Conservation (phyloP, 164 flowering plant species). For the Paratinospora sagittata region DNA sequence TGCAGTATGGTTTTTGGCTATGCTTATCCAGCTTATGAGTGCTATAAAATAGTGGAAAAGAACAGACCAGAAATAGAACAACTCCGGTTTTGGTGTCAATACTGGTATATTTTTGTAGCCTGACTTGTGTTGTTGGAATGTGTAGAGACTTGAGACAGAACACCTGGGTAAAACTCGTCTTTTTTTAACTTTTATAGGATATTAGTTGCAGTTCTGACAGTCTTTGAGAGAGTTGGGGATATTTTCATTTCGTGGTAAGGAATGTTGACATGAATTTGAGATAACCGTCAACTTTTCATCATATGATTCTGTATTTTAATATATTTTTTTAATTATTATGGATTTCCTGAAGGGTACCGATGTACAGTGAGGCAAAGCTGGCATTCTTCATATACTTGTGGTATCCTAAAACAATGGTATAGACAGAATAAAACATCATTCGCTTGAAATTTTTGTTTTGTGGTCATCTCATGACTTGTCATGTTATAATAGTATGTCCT, state of each 20-base stretch:
- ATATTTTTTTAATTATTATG: neutral
- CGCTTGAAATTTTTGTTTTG: neutral
- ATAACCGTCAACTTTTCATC: neutral
- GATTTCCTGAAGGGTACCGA: constrained; percentile 63
- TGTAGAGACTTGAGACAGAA: neutral
- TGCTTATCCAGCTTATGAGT: constrained; percentile 87
- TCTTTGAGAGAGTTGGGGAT: constrained; percentile 74
- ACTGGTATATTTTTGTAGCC: constrained; percentile 46
- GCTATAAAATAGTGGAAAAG: constrained; percentile 73
- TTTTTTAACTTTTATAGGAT: no score
- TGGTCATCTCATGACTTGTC: neutral
- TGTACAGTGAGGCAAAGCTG: constrained; percentile 90
- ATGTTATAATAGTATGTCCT: neutral
- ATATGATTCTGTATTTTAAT: neutral
- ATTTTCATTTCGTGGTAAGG: constrained; percentile 73
- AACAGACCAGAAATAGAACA: constrained; percentile 82
- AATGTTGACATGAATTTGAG: neutral
- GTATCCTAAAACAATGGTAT: constrained; percentile 81
- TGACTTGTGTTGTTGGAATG: neutral
- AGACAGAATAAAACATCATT: neutral
- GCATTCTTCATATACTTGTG: constrained; percentile 75
- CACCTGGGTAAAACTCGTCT: neutral
- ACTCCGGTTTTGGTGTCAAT: constrained; percentile 92
- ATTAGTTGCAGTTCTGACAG: constrained; percentile 70
- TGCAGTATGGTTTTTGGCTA: constrained; percentile 82